These are phyloP conservation scores for Backusella mclennaniae DNA, from an alignment of 192 early-diverging fungal species.

Conservation along the genomic window DNA sequence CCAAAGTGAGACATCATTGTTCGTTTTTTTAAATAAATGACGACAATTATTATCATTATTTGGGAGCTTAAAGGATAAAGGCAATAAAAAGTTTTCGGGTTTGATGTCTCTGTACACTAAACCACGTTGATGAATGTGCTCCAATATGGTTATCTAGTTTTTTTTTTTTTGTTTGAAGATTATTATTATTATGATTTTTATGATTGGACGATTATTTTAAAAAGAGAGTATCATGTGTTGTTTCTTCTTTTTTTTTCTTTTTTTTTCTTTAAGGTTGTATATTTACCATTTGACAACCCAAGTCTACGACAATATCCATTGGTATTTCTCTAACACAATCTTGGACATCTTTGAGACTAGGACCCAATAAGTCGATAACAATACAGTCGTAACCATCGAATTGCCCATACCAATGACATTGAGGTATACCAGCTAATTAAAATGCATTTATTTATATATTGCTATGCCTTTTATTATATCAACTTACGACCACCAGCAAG, in stretches of 20 bases:
- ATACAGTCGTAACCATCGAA: slow-evolving; percentile 46
- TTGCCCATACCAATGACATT: slow-evolving; percentile 55
- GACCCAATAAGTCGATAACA: slow-evolving; percentile 56
- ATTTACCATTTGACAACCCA: slow-evolving; percentile 52
- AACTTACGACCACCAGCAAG: slow-evolving; percentile 47
- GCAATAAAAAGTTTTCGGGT: slow-evolving; percentile 76
- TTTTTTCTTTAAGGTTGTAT: not conserved
- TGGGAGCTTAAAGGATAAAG: not conserved
- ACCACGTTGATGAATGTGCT: slow-evolving; percentile 38
- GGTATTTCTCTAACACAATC: slow-evolving; percentile 41
- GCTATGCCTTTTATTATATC: not conserved
- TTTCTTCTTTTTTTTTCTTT: not conserved
- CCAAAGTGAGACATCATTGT: not conserved
- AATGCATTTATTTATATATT: not conserved
- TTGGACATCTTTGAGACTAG: slow-evolving; percentile 47
- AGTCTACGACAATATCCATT: slow-evolving; percentile 44
- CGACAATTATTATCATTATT: not conserved
- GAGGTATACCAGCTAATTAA: slow-evolving; percentile 45
- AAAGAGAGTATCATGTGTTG: not conserved
- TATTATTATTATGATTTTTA: not conserved
- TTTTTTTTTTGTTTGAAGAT: not conserved
- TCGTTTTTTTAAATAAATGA: not conserved
- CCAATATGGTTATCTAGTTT: slow-evolving; percentile 21
- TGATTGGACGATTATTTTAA: not conserved
- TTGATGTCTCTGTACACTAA: slow-evolving; percentile 73